Evolutionary conservation across 495 filamentous ascomycete genomes (phyloP), one percentile per base, ranked within the genome.

Genomic region (Jackrogersella multiformis): DNA sequence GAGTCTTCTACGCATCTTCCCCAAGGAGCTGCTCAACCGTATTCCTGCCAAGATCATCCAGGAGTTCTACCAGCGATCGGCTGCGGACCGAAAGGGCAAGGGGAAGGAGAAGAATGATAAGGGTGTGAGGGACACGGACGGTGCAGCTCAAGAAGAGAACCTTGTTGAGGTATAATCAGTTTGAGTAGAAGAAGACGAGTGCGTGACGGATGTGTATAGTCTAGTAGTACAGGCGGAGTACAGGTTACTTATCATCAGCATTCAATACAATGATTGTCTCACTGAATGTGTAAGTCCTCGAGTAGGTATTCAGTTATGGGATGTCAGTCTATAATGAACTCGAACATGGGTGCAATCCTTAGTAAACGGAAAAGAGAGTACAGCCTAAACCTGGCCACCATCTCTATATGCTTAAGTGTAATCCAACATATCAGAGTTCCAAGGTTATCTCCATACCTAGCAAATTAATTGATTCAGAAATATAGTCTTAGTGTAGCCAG

Each of bases 11-110:
- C 87, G 96, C 69, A 96, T 98, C 77, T 98, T 94, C 81, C 94
- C 94, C 71, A 96, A 94, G 85, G 96, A 98, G 72, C 81, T 97
- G 71, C 90, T 99, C 70, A 99, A 98, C 81, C 92, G 94, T 80
- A 96, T 99, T 74, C 96, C 95, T 52, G 90, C 92, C 82, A 94
- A 96, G 79, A 81, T 96, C 44, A 85, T 99, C 61, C 89, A 96
- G 73, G 90, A 97, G 78, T 99, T 89, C 81, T 99, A 98, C 79
- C 85, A 88, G 68, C 85, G 96, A 61, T 87, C 87, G 23, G 79
- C 75, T n/a, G 70, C 82, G n/a, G 82, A 86, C 60, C 78, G 87
- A 56, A 88, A 89, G 79, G 85, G 83, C 23, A 86, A 87, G 75
- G 83, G 76, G 39, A 85, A 83, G 70, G 82, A 81, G 73, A 92